These are phyloP conservation scores for Phaeotremella skinneri DNA, from an alignment of 768 basidiomycete species.

Conservation along the genomic window DNA sequence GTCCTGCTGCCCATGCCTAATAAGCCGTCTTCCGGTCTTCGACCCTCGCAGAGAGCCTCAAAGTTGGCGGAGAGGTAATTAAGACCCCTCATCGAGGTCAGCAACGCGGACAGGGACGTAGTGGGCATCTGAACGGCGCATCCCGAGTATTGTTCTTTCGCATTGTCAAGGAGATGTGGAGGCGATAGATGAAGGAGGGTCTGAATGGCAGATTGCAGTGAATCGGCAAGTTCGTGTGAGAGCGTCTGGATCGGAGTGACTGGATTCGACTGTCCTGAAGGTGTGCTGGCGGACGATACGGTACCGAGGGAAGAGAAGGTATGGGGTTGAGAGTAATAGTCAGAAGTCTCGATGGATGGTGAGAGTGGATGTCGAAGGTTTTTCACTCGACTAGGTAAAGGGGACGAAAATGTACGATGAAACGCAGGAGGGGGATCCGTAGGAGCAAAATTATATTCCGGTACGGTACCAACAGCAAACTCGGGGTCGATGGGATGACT, in stretches of 20 bases:
- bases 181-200: constrained; percentile 87
- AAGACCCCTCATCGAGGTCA: constrained; percentile 88
- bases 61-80: constrained; percentile 82
- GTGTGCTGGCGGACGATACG: constrained; percentile 7
- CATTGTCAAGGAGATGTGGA: constrained; percentile 83
- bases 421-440: constrained; percentile 57
- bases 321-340: constrained; percentile 15
- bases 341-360: constrained; percentile 16
- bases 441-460: constrained; percentile 22
- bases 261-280: background rate
- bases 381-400: constrained; percentile 73
- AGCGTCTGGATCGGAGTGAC: constrained; percentile 53
- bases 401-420: constrained; percentile 73
- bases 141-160: constrained; percentile 87
- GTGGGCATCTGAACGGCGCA: constrained; percentile 84
- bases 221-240: constrained; percentile 84
- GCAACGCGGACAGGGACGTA: constrained; percentile 79
- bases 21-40: constrained; percentile 10
- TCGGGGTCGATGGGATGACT: constrained; percentile 26
- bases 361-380: constrained; percentile 65
- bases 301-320: constrained; percentile 10
- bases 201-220: constrained; percentile 84
- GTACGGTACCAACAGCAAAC: constrained; percentile 10
- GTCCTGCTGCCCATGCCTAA: constrained; percentile 20
- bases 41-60: constrained; percentile 24